Evolutionary conservation across 148 eudicot species (phyloP).

Genomic region (Silene conica): DNA sequence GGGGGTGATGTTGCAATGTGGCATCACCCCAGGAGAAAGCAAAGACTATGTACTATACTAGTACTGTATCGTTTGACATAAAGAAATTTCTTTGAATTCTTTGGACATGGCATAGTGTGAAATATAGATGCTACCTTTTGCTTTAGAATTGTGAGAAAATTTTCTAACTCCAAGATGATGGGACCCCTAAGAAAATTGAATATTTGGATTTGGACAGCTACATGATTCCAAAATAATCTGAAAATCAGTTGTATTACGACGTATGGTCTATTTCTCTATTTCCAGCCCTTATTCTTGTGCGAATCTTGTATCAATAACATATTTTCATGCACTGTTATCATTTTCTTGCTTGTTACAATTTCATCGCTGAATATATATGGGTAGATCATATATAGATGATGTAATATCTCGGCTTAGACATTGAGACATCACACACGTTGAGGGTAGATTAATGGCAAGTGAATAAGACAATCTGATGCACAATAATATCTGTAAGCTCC

Average conservation of each 20-base stretch:
- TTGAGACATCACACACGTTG: neutral
- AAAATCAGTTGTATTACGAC: neutral
- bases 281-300: no score
- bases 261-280: no score
- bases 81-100: conserved; percentile 15
- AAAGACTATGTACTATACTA: neutral
- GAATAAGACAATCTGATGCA: no score
- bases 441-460: neutral
- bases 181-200: neutral
- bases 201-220: no score
- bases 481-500: no score
- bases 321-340: neutral
- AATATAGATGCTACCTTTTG: conserved; percentile 21
- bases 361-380: neutral
- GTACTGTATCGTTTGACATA: conserved; percentile 11
- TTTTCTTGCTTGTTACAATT: neutral
- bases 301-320: neutral
- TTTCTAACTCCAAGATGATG: conserved; percentile 13
- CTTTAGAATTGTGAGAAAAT: conserved; percentile 11
- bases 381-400: conserved; percentile 7
- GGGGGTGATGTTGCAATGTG: neutral
- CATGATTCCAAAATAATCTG: neutral
- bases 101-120: conserved; percentile 20
- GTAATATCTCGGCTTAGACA: neutral
- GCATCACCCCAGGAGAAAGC: conserved; percentile 23